Evolutionary conservation across 192 early-diverging fungal species (phyloP).

Genomic region (Cetraspora pellucida): DNA sequence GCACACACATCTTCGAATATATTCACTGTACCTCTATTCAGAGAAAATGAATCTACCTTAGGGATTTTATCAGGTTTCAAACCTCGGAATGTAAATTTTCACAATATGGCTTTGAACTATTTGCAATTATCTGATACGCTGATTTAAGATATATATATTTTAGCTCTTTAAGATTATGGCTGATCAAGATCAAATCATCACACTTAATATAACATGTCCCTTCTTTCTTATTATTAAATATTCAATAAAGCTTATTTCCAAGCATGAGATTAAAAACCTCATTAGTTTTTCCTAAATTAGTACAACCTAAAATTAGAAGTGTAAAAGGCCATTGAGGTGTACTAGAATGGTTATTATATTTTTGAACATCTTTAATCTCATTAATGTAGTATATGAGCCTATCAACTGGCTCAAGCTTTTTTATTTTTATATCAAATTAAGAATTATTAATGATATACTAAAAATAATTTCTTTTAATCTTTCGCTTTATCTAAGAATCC

Average conservation of each 20-base stretch:
- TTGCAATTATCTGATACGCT: too few relatives aligned
- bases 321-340: slow-evolving; percentile 12
- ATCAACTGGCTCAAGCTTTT: neutral
- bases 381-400: neutral
- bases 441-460: neutral
- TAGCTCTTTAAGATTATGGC: slow-evolving; percentile 3
- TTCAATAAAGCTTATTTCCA: neutral
- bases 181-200: neutral
- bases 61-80: too few relatives aligned
- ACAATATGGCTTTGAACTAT: too few relatives aligned
- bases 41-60: too few relatives aligned
- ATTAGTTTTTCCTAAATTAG: slow-evolving; percentile 7
- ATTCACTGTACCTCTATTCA: too few relatives aligned
- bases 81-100: too few relatives aligned
- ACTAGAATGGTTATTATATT: neutral
- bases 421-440: neutral
- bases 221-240: neutral
- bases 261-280: neutral
- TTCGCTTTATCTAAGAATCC: neutral
- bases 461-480: neutral
- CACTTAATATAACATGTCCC: neutral
- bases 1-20: too few relatives aligned
- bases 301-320: neutral
- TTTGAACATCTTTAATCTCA: neutral
- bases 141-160: neutral